A percentile compares a stretch with the other conserved stretches of the same genome.
Conservation (phyloP, 345 rosid genomes). For the Pseudoturritis turrita region DNA sequence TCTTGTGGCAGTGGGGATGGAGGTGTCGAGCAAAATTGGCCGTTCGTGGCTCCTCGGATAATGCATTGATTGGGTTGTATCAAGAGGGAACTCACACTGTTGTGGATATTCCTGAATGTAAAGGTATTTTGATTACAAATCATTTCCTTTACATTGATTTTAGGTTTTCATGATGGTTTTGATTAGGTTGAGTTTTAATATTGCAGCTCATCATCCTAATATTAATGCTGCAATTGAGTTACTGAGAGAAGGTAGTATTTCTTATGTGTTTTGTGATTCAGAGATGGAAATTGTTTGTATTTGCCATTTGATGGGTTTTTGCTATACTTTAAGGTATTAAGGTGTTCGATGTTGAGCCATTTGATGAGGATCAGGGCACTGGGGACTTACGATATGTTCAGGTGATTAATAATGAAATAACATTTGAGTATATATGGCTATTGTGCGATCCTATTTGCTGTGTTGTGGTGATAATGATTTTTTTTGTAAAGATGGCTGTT, state of each 20-base stretch:
- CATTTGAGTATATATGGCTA: not conserved
- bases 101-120: conserved; percentile 77
- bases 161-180: not conserved
- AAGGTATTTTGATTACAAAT: conserved; percentile 41
- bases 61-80: conserved; percentile 80
- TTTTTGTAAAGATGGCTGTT: conserved; percentile 76
- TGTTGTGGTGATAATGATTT: conserved; percentile 24
- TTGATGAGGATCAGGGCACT: conserved; percentile 74
- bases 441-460: not conserved
- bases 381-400: conserved; percentile 90
- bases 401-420: conserved; percentile 39
- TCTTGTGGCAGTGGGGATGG: conserved; percentile 73
- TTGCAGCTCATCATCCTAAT: conserved; percentile 87
- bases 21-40: conserved; percentile 91
- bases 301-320: not conserved
- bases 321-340: conserved; percentile 47
- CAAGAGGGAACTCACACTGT: conserved; percentile 85
- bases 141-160: not conserved
- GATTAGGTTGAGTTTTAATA: conserved; percentile 2
- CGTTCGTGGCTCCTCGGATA: conserved; percentile 63
- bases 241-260: conserved; percentile 59
- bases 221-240: conserved; percentile 82
- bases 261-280: not conserved
- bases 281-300: not conserved
- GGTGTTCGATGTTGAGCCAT: conserved; percentile 63